Evolutionary conservation across 2,329 filamentous ascomycete species (phyloP).

Genomic region (Thermothelomyces thermophilus): DNA sequence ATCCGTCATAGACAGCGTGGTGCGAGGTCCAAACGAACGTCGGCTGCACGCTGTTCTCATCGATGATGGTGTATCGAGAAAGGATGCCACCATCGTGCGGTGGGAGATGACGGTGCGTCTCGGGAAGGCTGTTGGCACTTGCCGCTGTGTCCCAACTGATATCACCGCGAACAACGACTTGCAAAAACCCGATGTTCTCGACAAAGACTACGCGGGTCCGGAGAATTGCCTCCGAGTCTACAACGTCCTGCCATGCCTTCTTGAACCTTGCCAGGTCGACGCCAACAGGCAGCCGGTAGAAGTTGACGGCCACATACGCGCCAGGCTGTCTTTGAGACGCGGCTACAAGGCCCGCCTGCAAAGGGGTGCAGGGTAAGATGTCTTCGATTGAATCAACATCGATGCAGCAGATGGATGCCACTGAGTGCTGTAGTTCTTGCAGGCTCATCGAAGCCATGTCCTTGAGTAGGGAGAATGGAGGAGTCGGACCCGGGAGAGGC

Average conservation of each 20-base stretch:
- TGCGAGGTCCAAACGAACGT: conserved; percentile 22
- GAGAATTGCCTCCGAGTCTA: conserved; percentile 3
- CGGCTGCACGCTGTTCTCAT: conserved; percentile 5
- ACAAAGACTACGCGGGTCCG: conserved; percentile 15
- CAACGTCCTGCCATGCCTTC: conserved; percentile 12
- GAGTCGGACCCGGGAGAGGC: conserved; percentile 4
- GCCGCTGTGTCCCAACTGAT: conserved; percentile 13
- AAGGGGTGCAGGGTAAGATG: conserved; percentile 23
- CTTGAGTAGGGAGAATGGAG: conserved; percentile 7
- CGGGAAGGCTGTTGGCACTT: background rate
- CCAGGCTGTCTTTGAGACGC: conserved; percentile 44
- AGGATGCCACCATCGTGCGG: conserved; percentile 21
- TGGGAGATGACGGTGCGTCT: conserved; percentile 16
- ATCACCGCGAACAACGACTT: conserved; percentile 18
- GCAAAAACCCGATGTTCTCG: conserved; percentile 15
- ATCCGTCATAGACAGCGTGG: conserved; percentile 25
- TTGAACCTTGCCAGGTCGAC: conserved; percentile 14
- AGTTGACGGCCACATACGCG: conserved; percentile 45
- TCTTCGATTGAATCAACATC: conserved; percentile 37
- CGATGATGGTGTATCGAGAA: conserved; percentile 16
- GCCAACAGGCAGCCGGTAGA: conserved; percentile 33
- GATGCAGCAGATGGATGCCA: conserved; percentile 29
- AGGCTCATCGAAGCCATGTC: background rate
- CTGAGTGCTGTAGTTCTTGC: conserved; percentile 7
- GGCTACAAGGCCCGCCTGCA: conserved; percentile 40